Conservation (phyloP, 495 filamentous ascomycete species). For the Tuber calosporum region DNA sequence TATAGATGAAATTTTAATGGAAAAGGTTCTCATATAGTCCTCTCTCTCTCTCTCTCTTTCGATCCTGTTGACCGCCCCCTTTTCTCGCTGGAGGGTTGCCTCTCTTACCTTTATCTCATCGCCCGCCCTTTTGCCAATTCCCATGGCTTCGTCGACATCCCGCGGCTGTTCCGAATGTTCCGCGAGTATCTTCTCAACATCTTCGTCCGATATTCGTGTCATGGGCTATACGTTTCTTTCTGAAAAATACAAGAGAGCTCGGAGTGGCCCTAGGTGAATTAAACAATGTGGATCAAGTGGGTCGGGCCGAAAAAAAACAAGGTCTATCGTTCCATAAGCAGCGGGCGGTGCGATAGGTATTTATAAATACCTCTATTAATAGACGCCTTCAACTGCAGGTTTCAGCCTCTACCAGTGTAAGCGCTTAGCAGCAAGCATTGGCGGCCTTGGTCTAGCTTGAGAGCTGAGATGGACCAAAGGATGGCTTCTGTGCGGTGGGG, state of each 20-base stretch:
- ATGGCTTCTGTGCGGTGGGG: background rate
- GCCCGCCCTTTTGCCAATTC: background rate
- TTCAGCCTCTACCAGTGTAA: background rate
- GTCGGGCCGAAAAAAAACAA: conserved; percentile 6
- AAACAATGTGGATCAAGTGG: conserved; percentile 2
- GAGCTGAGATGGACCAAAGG: background rate
- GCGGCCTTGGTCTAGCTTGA: background rate
- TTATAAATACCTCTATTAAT: conserved; percentile 6
- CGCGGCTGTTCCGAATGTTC: conserved; percentile 5
- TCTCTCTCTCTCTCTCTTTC: background rate
- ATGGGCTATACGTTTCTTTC: conserved; percentile 1
- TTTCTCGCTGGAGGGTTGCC: background rate
- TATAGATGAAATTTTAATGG: background rate
- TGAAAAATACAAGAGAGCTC: background rate
- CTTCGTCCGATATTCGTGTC: conserved; percentile 1
- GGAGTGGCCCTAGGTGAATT: background rate
- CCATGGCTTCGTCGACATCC: conserved; percentile 5
- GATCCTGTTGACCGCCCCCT: background rate
- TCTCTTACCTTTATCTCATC: conserved; percentile 2
- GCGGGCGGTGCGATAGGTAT: conserved; percentile 2
- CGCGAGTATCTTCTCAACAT: conserved; percentile 5
- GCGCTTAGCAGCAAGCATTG: background rate
- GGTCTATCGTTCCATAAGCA: conserved; percentile 4
- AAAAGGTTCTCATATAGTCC: background rate
- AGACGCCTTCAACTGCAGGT: background rate